Evolutionary conservation across 768 basidiomycete genomes (phyloP), one percentile per base, ranked within the genome.

Genomic region (Rhizopogon roseolus): DNA sequence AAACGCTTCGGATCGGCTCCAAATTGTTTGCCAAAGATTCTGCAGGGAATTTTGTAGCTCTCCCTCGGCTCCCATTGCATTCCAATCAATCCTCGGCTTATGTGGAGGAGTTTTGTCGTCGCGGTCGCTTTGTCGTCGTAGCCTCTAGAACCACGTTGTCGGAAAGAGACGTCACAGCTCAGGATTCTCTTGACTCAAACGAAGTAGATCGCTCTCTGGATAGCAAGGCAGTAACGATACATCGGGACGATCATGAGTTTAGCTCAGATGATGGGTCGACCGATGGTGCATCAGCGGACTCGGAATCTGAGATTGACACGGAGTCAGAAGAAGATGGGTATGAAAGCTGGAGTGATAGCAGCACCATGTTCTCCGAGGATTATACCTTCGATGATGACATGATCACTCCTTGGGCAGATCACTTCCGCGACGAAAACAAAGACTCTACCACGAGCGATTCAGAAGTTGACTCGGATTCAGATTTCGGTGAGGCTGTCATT

Each of bases 301-400:
- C n/a, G n/a, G 59, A 58, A 19, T 43, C 45, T 1, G 56, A 56
- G 16, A 38, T 38, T 16, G 38, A 38, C 16, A 38, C 38, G 38
- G 38, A 39, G 16, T 39, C 38, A 16, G 43, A 55, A 6, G 54
- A 39, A 14, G 58, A 32, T 19, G 55, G 50, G 13, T 60, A 62
- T 37, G 62, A 63, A 40, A 54, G 56, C 17, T 63, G 62, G 62
- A 63, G 62, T 51, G 60, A 63, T 22, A 37, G 60, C 11, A 57
- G 60, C 5, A 58, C 56, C 1, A 54, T 57, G 16, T 14, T 50
- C 42, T 56, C 55, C 2, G 54, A 53, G 0, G 49, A 16, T 13
- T 19, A 27, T 22, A 16, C 19, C 9, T 42, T 57, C 17, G 58
- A 52, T 9, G 58, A 57, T 17, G 60, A 61, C 32, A 29, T 55